These are phyloP conservation scores for Brassica incana DNA, from an alignment of 345 rosid species.

Conservation along the genomic window DNA sequence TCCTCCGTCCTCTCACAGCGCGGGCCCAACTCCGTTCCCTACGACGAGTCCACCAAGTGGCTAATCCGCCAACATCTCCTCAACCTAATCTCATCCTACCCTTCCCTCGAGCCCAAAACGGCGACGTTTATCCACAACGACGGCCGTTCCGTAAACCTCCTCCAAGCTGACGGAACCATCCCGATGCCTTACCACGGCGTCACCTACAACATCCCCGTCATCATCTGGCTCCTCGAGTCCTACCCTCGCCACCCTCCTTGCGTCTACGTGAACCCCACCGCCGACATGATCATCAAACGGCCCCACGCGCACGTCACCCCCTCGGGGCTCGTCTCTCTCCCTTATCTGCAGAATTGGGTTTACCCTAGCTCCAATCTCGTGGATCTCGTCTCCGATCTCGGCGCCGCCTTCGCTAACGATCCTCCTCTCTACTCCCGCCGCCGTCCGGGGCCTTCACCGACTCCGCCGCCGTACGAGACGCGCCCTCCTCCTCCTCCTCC, in stretches of 20 bases:
- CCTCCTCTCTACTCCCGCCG: constrained; percentile 94
- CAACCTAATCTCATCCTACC: constrained; percentile 56
- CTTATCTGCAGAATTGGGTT: constrained; percentile 85
- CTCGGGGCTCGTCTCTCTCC: constrained; percentile 80
- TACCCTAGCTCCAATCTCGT: constrained; percentile 83
- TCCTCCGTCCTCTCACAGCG: constrained; percentile 85
- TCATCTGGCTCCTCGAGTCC: constrained; percentile 91
- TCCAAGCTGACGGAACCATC: constrained; percentile 90
- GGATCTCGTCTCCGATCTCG: constrained; percentile 65
- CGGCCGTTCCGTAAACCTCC: constrained; percentile 89
- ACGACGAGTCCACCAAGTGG: constrained; percentile 85
- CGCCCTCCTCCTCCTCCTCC: constrained; percentile 17
- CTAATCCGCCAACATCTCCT: constrained; percentile 90
- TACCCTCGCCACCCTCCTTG: constrained; percentile 92
- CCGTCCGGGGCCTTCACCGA: constrained; percentile 38
- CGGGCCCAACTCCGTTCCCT: constrained; percentile 84
- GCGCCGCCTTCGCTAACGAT: constrained; percentile 63
- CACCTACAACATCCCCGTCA: constrained; percentile 89
- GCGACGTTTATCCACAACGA: constrained; percentile 97
- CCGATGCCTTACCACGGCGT: constrained; percentile 85
- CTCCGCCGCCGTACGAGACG: constrained; percentile 40
- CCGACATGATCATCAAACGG: constrained; percentile 93
- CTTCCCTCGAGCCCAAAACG: constrained; percentile 84
- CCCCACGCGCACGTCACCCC: constrained; percentile 86
- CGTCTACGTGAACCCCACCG: constrained; percentile 92